A percentile compares a stretch with the other conserved stretches of the same genome.
Conservation (phyloP, 2,329 filamentous ascomycete species). For the Ophiosphaerella korrae region DNA sequence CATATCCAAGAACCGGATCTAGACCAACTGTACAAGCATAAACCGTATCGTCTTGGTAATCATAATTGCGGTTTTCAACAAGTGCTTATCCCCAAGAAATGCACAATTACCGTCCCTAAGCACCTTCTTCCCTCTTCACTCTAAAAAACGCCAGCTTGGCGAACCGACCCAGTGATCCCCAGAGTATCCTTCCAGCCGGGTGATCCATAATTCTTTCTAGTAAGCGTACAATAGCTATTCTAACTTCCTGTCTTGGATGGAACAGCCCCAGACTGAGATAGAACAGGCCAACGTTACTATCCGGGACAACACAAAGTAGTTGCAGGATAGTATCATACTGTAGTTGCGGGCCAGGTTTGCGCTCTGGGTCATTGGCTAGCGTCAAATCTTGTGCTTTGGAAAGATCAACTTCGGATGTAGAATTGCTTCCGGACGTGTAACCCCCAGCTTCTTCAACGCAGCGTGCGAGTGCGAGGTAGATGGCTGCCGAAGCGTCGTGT, state of each 20-base stretch:
- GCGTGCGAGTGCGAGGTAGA: conserved; percentile 80
- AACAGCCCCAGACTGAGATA: conserved; percentile 90
- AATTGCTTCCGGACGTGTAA: conserved; percentile 11
- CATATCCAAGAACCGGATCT: background rate
- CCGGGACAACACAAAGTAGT: conserved; percentile 79
- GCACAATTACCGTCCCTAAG: background rate
- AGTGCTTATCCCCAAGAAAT: no score
- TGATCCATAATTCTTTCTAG: conserved; percentile 83
- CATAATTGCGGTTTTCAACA: no score
- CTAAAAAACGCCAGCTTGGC: conserved; percentile 84
- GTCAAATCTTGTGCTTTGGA: conserved; percentile 27
- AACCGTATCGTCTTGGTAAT: no score
- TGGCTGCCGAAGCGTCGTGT: conserved; percentile 75
- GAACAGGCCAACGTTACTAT: conserved; percentile 86
- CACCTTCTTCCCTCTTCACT: conserved; percentile 67
- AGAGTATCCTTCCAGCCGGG: conserved; percentile 92
- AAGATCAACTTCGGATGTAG: conserved; percentile 26
- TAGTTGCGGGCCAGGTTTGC: conserved; percentile 28
- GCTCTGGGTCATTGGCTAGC: conserved; percentile 31
- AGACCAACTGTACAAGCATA: conserved; percentile 1
- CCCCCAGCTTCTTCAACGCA: conserved; percentile 63
- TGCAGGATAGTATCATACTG: conserved; percentile 55
- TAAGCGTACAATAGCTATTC: conserved; percentile 76
- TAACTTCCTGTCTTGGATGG: conserved; percentile 81
- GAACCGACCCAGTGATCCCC: conserved; percentile 83